A percentile compares a stretch with the other conserved stretches of the same genome.
phyloP scores from a whole-genome alignment of 164 flowering plant genomes.

The Liriodendron chinense region DNA sequence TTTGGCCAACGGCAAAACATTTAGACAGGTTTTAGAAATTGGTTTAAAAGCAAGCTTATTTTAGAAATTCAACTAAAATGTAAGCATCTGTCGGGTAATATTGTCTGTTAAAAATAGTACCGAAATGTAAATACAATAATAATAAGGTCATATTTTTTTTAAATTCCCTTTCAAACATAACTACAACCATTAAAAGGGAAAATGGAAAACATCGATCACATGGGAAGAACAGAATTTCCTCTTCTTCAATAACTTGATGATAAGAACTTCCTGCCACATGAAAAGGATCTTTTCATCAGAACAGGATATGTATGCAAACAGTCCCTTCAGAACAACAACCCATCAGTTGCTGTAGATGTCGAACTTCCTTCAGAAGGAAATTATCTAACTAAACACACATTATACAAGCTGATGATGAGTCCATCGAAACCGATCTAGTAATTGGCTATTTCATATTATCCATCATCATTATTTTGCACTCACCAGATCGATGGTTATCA shows the following conservation, averaged over 20 bases:
- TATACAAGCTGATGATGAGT: conserved; percentile 29
- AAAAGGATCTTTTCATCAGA: conserved; percentile 50
- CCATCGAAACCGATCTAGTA: conserved; percentile 61
- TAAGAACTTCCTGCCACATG: conserved; percentile 36
- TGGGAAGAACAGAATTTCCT: conserved; percentile 34
- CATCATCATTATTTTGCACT: neutral
- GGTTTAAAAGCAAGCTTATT: too few relatives aligned
- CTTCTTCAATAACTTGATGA: conserved; percentile 28
- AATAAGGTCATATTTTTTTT: too few relatives aligned
- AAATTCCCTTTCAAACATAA: too few relatives aligned
- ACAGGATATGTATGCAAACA: conserved; percentile 28
- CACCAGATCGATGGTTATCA: conserved; percentile 16
- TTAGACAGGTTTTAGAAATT: too few relatives aligned
- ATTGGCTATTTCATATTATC: conserved; percentile 24
- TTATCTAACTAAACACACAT: conserved; percentile 24
- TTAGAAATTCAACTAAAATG: too few relatives aligned
- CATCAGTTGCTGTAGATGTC: conserved; percentile 13
- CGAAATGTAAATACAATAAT: too few relatives aligned
- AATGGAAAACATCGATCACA: conserved; percentile 17
- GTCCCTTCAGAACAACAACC: conserved; percentile 31
- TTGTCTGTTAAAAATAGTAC: too few relatives aligned
- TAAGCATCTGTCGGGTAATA: too few relatives aligned
- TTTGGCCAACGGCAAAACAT: too few relatives aligned
- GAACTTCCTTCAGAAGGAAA: conserved; percentile 21
- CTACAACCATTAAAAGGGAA: too few relatives aligned